Evolutionary conservation across 1,284 basidiomycete species (phyloP).

Genomic region (Austropuccinia psidii): DNA sequence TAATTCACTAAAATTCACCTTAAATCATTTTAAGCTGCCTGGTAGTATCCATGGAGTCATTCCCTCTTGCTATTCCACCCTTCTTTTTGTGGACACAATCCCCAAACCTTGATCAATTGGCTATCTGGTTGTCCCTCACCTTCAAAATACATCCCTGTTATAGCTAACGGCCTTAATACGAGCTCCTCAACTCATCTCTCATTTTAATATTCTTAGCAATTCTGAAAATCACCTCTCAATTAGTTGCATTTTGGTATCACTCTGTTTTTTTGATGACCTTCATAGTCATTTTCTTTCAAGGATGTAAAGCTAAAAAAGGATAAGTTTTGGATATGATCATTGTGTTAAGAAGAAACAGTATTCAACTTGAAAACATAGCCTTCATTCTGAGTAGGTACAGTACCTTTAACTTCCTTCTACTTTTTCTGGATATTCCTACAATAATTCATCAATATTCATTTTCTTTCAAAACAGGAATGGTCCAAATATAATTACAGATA

Average conservation of each 20-base stretch:
- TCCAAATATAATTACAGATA: constrained; percentile 80
- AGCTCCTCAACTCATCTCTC: background rate
- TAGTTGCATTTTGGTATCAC: constrained; percentile 77
- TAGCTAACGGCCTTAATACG: constrained; percentile 48
- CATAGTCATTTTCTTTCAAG: constrained; percentile 70
- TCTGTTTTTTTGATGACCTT: constrained; percentile 72
- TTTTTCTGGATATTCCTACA: no score
- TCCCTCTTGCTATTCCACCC: constrained; percentile 57
- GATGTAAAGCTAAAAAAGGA: constrained; percentile 73
- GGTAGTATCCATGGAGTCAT: constrained; percentile 47
- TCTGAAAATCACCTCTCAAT: constrained; percentile 87
- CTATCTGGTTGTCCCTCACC: constrained; percentile 40
- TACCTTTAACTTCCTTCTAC: constrained; percentile 47
- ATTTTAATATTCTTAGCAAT: constrained; percentile 64
- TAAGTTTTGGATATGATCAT: constrained; percentile 82
- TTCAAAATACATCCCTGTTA: constrained; percentile 52
- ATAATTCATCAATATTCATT: no score
- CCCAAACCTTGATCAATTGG: constrained; percentile 53
- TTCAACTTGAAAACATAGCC: constrained; percentile 81
- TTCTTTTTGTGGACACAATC: constrained; percentile 50
- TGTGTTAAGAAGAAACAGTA: constrained; percentile 76
- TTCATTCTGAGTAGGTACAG: constrained; percentile 84
- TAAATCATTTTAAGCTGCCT: constrained; percentile 58
- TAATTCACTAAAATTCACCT: constrained; percentile 56
- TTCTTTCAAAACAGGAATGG: constrained; percentile 61